phyloP scores from a whole-genome alignment of 2,329 filamentous ascomycete genomes.

The Cladobotryum protrusum region DNA sequence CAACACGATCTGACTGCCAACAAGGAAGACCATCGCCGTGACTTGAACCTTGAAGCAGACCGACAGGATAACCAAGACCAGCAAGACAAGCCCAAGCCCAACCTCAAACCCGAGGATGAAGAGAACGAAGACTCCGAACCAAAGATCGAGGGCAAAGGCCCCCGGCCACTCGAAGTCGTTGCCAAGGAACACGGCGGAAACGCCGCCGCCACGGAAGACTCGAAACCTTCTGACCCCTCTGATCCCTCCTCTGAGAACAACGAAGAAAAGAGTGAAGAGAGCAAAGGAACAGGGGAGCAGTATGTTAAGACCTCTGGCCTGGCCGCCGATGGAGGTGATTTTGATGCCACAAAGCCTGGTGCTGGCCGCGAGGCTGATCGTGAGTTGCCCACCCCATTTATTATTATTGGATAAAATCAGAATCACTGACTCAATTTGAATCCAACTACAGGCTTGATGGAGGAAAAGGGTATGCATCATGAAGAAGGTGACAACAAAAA shows the following conservation, averaged over 20 bases:
- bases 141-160: slow-evolving; percentile 8
- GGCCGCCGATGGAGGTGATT: slow-evolving; percentile 59
- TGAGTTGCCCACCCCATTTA: slow-evolving; percentile 30
- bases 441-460: slow-evolving; percentile 24
- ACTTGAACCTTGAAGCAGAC: not conserved
- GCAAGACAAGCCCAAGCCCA: not conserved
- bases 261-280: slow-evolving; percentile 18
- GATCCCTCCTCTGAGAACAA: slow-evolving; percentile 9
- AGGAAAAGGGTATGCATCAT: slow-evolving; percentile 26
- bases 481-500: slow-evolving; percentile 10
- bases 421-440: not conserved
- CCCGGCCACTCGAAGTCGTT: slow-evolving; percentile 28
- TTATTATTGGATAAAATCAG: not conserved
- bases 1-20: too few species aligned
- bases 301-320: slow-evolving; percentile 54
- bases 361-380: slow-evolving; percentile 62
- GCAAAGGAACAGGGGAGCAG: slow-evolving; percentile 47
- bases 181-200: slow-evolving; percentile 29
- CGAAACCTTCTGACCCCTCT: not conserved
- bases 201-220: slow-evolving; percentile 17
- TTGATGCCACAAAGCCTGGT: slow-evolving; percentile 57
- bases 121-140: slow-evolving; percentile 3
- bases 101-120: not conserved
- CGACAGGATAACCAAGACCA: slow-evolving; percentile 3
- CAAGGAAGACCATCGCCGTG: too few species aligned